phyloP scores from a whole-genome alignment of 176 grass and related monocot genomes.

The Oryza glumipatula region DNA sequence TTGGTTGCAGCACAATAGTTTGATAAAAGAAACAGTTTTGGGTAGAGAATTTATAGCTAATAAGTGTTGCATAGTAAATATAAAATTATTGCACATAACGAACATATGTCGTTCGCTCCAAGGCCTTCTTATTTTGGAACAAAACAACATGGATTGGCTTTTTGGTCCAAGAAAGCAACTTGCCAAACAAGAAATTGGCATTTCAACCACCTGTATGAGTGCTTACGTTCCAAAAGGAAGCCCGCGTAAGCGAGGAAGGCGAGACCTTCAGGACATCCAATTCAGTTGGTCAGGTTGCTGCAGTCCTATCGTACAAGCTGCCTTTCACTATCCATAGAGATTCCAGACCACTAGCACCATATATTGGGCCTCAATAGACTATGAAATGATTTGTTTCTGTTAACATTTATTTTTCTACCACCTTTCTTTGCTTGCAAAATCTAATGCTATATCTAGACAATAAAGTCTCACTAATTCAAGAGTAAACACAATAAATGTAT shows the following conservation, averaged over 20 bases:
- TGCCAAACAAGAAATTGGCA: constrained; percentile 20
- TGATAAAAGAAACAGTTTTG: background rate
- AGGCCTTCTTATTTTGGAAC: constrained; percentile 19
- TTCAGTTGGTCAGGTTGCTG: constrained; percentile 37
- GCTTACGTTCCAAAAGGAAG: constrained; percentile 35
- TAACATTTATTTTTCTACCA: constrained; percentile 12
- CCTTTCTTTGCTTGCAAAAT: constrained; percentile 13
- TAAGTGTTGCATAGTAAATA: background rate
- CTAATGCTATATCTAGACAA: background rate
- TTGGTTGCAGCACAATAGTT: background rate
- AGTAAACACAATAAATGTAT: background rate
- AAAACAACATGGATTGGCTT: constrained; percentile 19
- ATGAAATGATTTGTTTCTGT: background rate
- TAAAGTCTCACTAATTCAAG: background rate
- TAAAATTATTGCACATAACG: constrained; percentile 6
- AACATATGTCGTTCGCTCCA: background rate
- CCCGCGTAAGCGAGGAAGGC: background rate
- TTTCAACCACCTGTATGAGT: background rate
- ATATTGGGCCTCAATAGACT: background rate
- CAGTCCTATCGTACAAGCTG: constrained; percentile 4
- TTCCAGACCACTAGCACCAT: constrained; percentile 30
- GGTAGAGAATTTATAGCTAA: constrained; percentile 12
- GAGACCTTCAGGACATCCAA: background rate
- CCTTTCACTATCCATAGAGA: constrained; percentile 39
- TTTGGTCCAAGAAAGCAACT: constrained; percentile 10